phyloP scores from a whole-genome alignment of 352 stramenopile genomes.

The Pythium rishiriense region DNA sequence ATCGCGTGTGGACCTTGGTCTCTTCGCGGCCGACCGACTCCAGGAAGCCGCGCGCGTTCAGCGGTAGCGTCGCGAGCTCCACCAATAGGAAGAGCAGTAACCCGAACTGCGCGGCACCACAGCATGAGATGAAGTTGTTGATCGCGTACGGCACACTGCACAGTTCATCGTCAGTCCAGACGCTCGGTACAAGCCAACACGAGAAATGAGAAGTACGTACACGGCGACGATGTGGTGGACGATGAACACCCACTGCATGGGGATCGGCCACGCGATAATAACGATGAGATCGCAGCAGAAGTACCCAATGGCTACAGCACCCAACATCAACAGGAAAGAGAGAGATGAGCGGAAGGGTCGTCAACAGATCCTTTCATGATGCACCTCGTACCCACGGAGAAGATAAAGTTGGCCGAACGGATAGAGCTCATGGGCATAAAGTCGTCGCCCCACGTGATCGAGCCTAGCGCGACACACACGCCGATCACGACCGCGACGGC shows the following conservation, averaged over 20 bases:
- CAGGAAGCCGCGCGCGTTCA: slow-evolving; percentile 77
- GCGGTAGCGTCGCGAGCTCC: slow-evolving; percentile 73
- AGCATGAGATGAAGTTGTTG: slow-evolving; percentile 87
- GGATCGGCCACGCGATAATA: slow-evolving; percentile 74
- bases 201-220: slow-evolving; percentile 36
- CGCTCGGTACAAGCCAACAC: neutral
- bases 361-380: neutral
- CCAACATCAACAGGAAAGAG: slow-evolving; percentile 9
- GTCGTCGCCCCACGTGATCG: slow-evolving; percentile 59
- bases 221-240: slow-evolving; percentile 79
- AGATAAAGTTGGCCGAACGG: slow-evolving; percentile 73
- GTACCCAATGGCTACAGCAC: slow-evolving; percentile 64
- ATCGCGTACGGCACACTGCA: slow-evolving; percentile 76
- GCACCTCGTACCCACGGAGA: slow-evolving; percentile 64
- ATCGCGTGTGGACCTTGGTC: slow-evolving; percentile 62
- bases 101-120: slow-evolving; percentile 70
- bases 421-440: slow-evolving; percentile 79
- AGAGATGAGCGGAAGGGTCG: neutral
- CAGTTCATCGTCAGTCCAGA: neutral
- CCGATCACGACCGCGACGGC: slow-evolving; percentile 62
- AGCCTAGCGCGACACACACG: slow-evolving; percentile 60
- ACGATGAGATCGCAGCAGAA: slow-evolving; percentile 82
- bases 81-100: slow-evolving; percentile 80
- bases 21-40: slow-evolving; percentile 65
- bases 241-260: slow-evolving; percentile 78